phyloP scores from a whole-genome alignment of 2,329 filamentous ascomycete species.

The Hypoxylon rubiginosum region DNA sequence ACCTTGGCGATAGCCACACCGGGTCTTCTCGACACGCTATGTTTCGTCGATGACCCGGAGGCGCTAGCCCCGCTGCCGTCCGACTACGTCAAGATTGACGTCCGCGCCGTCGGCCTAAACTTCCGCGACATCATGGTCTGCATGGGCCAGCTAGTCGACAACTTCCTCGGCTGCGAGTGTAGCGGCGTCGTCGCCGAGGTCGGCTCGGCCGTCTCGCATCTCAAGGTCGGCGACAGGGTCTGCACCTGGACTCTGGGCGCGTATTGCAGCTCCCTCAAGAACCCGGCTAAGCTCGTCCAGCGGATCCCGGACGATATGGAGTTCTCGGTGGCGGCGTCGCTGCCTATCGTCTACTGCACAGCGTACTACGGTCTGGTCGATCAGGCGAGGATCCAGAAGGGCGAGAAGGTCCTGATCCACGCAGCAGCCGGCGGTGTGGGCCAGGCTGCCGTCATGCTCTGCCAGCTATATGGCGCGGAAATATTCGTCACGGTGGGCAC shows the following conservation, averaged over 20 bases:
- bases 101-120: not conserved
- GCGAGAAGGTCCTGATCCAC: constrained; percentile 36
- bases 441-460: constrained; percentile 33
- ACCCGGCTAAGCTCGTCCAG: not conserved
- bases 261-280: constrained; percentile 15
- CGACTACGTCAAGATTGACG: not conserved
- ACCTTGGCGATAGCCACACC: not conserved
- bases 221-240: not conserved
- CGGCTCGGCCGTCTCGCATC: constrained; percentile 29
- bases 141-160: constrained; percentile 22
- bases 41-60: constrained; percentile 2
- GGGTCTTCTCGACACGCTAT: constrained; percentile 2
- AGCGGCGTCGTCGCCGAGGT: constrained; percentile 34
- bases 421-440: too few species aligned
- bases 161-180: constrained; percentile 32
- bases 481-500: constrained; percentile 14
- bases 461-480: constrained; percentile 20
- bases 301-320: constrained; percentile 28
- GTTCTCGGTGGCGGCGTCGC: constrained; percentile 29
- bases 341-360: constrained; percentile 26
- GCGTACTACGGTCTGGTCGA: constrained; percentile 25
- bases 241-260: too few species aligned
- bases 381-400: constrained; percentile 7
- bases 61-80: not conserved
- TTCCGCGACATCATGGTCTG: constrained; percentile 1